Evolutionary conservation across 257 asterid species (phyloP), one percentile per base, ranked within the genome.

Genomic region (Rehmannia glutinosa): DNA sequence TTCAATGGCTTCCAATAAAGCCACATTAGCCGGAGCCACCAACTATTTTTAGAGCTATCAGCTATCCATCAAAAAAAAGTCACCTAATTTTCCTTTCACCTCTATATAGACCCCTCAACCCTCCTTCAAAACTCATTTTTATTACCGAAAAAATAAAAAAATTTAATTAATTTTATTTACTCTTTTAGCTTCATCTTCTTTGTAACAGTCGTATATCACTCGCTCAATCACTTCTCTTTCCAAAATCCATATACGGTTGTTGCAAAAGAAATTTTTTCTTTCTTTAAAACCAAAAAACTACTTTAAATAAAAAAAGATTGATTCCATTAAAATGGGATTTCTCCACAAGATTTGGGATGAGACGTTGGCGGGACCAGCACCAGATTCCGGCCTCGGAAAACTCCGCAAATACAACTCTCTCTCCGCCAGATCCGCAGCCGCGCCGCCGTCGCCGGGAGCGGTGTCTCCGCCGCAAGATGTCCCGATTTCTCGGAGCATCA

Each of bases 331-430:
- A 1, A 89, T 89, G 96, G 92, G 88, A 70, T 86, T 89, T 57
- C 86, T 89, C 39, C 70, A 89, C 81, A 84, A 83, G 70, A 78
- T 86, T 3, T 89, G 96, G 96, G 96, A 89, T 60, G 96, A 89
- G 5, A 89, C 95, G n/a, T 74, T 89, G 0, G 96, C 96, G 24
- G 95, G 95, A 1, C 95, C 96, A 0, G 23, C 92, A 7, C 96
- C 96, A 1, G 91, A 86, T 0, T 77, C 89, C 24, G 96, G 96
- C 59, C 79, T 89, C 1, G 88, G 88, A 1, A 86, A 82, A 60
- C 95, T 89, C 55, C 84, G 95, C 1, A 89, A 86, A 64, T 73
- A 78, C 66, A 78, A 84, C 55, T 81, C 96, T 1, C 73, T 89
- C 58, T 42, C 82, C 11, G 83, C 64, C 66, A 66, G 76, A 8